These are phyloP conservation scores for Pseudisothecium myosuroides DNA, from an alignment of 225 moss, liverwort and hornwort species.

Conservation along the genomic window DNA sequence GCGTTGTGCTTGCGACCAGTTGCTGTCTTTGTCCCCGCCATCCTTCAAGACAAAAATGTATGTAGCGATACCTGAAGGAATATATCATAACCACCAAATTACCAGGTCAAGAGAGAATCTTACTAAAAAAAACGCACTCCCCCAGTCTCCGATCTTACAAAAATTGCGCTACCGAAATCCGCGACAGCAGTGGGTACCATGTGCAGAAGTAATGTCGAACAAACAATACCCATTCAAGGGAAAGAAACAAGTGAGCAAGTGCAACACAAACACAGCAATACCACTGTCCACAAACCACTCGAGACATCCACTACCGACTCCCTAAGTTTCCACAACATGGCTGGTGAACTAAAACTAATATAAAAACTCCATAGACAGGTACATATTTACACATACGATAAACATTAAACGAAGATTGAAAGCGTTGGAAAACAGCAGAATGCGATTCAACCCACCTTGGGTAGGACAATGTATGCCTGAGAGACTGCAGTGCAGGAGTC, in stretches of 20 bases:
- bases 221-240: neutral
- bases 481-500: too few relatives aligned
- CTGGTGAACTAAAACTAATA: too few relatives aligned
- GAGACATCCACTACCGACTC: neutral
- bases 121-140: neutral
- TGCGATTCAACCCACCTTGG: neutral
- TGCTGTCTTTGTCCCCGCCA: constrained; percentile 18
- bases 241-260: neutral
- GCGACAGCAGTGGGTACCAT: neutral
- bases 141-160: too few relatives aligned
- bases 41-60: neutral
- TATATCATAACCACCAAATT: neutral
- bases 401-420: neutral
- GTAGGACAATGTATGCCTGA: too few relatives aligned
- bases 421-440: neutral
- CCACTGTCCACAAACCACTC: neutral
- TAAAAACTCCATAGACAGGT: too few relatives aligned
- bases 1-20: neutral
- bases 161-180: too few relatives aligned
- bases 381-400: too few relatives aligned
- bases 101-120: neutral
- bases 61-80: neutral
- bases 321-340: too few relatives aligned
- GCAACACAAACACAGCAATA: neutral
- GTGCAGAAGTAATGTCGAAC: neutral